Conservation (phyloP, 1,284 basidiomycete species). For the Sparassis latifolia region DNA sequence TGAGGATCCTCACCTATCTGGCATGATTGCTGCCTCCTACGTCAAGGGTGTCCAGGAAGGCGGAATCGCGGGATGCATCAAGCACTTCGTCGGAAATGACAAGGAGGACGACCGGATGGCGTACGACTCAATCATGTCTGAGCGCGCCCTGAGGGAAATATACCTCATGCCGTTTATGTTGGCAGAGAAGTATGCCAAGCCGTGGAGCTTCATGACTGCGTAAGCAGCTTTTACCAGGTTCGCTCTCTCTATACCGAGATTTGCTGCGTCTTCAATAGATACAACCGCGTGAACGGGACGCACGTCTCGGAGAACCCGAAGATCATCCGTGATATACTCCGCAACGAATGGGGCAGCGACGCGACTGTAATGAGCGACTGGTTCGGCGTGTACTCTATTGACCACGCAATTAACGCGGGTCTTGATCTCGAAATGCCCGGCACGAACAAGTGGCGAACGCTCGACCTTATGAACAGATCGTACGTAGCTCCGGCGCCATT, state of each 20-base stretch:
- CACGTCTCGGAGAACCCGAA: conserved; percentile 65
- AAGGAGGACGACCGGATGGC: conserved; percentile 65
- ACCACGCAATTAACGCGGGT: conserved; percentile 63
- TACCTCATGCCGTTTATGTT: conserved; percentile 77
- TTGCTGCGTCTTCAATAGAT: conserved; percentile 28
- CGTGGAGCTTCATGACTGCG: conserved; percentile 72
- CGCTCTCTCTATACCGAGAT: not conserved
- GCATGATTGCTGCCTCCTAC: conserved; percentile 63
- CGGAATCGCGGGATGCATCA: conserved; percentile 68
- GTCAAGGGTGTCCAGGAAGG: conserved; percentile 67
- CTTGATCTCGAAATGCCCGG: conserved; percentile 81
- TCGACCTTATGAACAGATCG: conserved; percentile 59
- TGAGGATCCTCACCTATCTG: conserved; percentile 73
- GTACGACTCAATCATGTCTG: conserved; percentile 55
- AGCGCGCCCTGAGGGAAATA: conserved; percentile 73
- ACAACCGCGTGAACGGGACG: conserved; percentile 65
- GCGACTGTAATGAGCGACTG: conserved; percentile 77
- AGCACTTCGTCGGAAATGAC: conserved; percentile 71
- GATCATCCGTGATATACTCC: conserved; percentile 59
- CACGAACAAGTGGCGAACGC: conserved; percentile 60
- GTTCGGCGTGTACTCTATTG: conserved; percentile 68
- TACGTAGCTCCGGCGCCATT: conserved; percentile 6
- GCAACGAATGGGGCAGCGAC: conserved; percentile 72
- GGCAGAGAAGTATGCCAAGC: conserved; percentile 62
- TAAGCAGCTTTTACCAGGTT: conserved; percentile 27